A percentile compares a stretch with the other conserved stretches of the same genome.
These are phyloP conservation scores for Neonectria coccinea DNA, from an alignment of 2,329 filamentous ascomycete species.

Conservation along the genomic window DNA sequence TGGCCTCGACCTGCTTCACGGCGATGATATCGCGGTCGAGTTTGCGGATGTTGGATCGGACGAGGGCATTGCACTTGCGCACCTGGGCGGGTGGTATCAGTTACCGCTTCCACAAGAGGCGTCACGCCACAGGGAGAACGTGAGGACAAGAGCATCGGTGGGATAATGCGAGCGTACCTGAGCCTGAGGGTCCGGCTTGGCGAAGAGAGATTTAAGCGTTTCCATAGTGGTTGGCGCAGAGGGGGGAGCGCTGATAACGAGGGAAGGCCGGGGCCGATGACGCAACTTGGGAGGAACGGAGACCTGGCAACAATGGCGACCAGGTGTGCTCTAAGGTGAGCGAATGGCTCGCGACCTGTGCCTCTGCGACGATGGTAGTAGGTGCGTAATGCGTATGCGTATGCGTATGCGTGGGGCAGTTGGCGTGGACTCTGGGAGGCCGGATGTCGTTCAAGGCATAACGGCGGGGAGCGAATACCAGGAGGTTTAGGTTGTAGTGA, in stretches of 20 bases:
- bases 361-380: neutral
- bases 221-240: constrained; percentile 73
- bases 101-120: constrained; percentile 12
- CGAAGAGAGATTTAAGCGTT: constrained; percentile 85
- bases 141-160: neutral
- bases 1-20: constrained; percentile 82
- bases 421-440: constrained; percentile 9
- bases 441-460: constrained; percentile 18
- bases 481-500: constrained; percentile 45
- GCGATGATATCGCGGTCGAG: constrained; percentile 91
- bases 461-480: constrained; percentile 21
- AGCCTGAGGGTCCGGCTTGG: constrained; percentile 90
- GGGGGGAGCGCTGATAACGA: constrained; percentile 17
- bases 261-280: constrained; percentile 38
- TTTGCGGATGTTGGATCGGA: constrained; percentile 91
- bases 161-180: constrained; percentile 71
- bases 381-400: neutral
- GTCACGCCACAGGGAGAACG: constrained; percentile 1
- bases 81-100: constrained; percentile 67
- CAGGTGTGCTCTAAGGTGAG: neutral
- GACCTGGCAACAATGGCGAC: constrained; percentile 23
- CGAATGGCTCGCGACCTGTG: neutral
- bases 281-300: constrained; percentile 36
- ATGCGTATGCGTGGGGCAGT: neutral
- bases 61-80: constrained; percentile 92